These are phyloP conservation scores for Simplicillium aogashimaense DNA, from an alignment of 2,329 filamentous ascomycete genomes.

Conservation along the genomic window DNA sequence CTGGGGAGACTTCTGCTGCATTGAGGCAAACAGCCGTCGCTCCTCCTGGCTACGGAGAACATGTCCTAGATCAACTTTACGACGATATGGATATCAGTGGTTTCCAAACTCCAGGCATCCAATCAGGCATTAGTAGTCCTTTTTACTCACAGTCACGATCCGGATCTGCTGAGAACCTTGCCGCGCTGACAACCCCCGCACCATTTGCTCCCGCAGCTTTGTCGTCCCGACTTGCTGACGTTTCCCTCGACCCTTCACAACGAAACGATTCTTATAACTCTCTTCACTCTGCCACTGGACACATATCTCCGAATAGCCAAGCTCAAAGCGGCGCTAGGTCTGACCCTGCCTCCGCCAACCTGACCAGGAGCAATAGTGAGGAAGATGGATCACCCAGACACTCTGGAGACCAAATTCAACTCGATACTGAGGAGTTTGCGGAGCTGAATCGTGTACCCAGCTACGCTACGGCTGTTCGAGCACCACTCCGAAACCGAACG, in stretches of 20 bases:
- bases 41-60: slow-evolving; percentile 87
- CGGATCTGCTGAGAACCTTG: slow-evolving; percentile 72
- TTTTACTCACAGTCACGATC: slow-evolving; percentile 62
- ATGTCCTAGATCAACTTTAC: slow-evolving; percentile 83
- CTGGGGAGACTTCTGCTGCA: slow-evolving; percentile 34
- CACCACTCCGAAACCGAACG: slow-evolving; percentile 45
- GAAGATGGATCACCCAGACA: slow-evolving; percentile 41
- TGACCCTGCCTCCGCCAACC: slow-evolving; percentile 31
- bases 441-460: slow-evolving; percentile 66
- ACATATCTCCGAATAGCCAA: slow-evolving; percentile 25
- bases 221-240: slow-evolving; percentile 60
- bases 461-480: slow-evolving; percentile 63
- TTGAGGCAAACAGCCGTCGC: slow-evolving; percentile 56
- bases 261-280: slow-evolving; percentile 37
- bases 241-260: slow-evolving; percentile 41
- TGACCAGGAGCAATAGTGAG: slow-evolving; percentile 45
- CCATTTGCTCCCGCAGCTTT: slow-evolving; percentile 39
- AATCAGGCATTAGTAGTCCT: slow-evolving; percentile 72
- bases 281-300: slow-evolving; percentile 30
- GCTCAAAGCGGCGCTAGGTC: slow-evolving; percentile 21
- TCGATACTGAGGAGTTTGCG: slow-evolving; percentile 49
- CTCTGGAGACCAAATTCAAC: slow-evolving; percentile 47
- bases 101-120: slow-evolving; percentile 61
- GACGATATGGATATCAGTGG: slow-evolving; percentile 73
- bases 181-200: slow-evolving; percentile 30